Conservation (phyloP, 306 rosid genomes). For the Quercus glauca region DNA sequence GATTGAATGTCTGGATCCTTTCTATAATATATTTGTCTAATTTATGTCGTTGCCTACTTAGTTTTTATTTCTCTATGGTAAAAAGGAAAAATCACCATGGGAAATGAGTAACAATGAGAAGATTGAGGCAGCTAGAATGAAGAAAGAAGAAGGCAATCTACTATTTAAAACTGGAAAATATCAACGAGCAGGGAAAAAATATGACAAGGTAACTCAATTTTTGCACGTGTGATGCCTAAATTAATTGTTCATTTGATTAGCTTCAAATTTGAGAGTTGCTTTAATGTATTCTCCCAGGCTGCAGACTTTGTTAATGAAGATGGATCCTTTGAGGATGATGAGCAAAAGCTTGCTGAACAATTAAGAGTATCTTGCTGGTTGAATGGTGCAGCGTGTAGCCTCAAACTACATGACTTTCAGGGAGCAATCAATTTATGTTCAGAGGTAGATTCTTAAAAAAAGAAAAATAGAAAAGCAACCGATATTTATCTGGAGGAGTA, state of each 20-base stretch:
- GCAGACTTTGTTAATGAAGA: constrained; percentile 60
- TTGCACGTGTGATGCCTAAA: constrained; percentile 8
- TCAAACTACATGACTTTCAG: constrained; percentile 55
- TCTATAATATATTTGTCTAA: background rate
- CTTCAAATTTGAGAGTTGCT: constrained; percentile 4
- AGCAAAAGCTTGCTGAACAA: constrained; percentile 41
- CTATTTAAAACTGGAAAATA: constrained; percentile 52
- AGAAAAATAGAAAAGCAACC: background rate
- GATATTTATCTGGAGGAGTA: background rate
- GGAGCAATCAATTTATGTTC: constrained; percentile 61
- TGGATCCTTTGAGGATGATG: constrained; percentile 43
- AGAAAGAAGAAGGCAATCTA: constrained; percentile 72
- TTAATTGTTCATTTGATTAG: background rate
- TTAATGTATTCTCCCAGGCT: constrained; percentile 39
- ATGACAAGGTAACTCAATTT: constrained; percentile 49
- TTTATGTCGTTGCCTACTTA: background rate
- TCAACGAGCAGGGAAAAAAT: constrained; percentile 52
- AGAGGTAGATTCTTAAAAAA: constrained; percentile 38
- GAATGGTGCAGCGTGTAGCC: constrained; percentile 72
- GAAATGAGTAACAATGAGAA: constrained; percentile 54
- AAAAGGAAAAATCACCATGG: constrained; percentile 68
- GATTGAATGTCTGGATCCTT: background rate
- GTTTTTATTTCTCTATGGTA: constrained; percentile 15
- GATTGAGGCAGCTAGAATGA: constrained; percentile 57
- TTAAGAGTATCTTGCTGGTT: constrained; percentile 64